Conservation (phyloP, 805 yeast genomes). For the Suhomyces emberorum region DNA sequence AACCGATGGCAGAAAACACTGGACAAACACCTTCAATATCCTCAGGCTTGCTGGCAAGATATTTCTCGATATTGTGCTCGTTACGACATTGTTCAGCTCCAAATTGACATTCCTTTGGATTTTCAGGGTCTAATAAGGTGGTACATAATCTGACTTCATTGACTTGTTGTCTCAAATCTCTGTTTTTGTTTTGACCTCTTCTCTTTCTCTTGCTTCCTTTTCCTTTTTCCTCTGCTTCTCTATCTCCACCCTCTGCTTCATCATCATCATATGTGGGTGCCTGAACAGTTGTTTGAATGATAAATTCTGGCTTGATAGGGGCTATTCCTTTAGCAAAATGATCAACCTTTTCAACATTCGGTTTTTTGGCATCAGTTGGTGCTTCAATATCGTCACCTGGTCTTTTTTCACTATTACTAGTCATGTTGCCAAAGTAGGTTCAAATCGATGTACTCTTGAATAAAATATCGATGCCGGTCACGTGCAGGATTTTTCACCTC, state of each 20-base stretch:
- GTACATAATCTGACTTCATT: constrained; percentile 68
- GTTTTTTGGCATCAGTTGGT: constrained; percentile 15
- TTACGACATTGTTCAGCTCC: constrained; percentile 73
- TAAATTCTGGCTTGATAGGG: constrained; percentile 67
- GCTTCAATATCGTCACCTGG: constrained; percentile 14
- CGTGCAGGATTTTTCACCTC: constrained; percentile 2
- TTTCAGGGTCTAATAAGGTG: constrained; percentile 54
- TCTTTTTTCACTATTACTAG: constrained; percentile 12
- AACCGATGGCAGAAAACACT: constrained; percentile 74
- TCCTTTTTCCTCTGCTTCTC: constrained; percentile 21
- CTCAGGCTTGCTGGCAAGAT: constrained; percentile 59
- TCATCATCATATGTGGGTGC: constrained; percentile 41
- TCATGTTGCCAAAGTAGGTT: too few relatives aligned
- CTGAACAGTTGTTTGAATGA: constrained; percentile 45
- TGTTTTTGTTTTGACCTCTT: constrained; percentile 80
- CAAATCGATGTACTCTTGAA: too few relatives aligned
- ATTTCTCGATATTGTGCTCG: constrained; percentile 69
- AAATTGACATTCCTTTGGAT: constrained; percentile 48
- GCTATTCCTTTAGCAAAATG: constrained; percentile 62
- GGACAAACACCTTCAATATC: constrained; percentile 85
- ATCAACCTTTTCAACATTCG: constrained; percentile 17
- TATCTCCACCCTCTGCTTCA: constrained; percentile 45
- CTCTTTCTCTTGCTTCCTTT: constrained; percentile 44
- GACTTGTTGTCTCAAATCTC: constrained; percentile 68
- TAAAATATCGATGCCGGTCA: too few relatives aligned